Conservation (phyloP, 164 flowering plant species). For the Euptelea pleiosperma region DNA sequence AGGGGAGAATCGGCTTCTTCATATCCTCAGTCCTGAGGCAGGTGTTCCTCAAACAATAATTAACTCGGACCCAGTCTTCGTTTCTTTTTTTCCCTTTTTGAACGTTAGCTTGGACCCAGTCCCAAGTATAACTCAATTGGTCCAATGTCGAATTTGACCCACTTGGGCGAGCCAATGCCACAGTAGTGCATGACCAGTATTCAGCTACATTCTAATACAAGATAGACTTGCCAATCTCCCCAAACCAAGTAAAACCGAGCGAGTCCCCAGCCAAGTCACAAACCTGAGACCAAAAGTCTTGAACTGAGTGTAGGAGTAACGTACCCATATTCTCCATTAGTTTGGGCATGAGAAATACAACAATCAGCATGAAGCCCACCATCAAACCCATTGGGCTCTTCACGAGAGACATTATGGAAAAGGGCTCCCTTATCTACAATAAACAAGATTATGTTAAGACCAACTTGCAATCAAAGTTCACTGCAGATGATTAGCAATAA, state of each 20-base stretch:
- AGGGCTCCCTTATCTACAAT: conserved; percentile 87
- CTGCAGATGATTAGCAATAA: too few relatives aligned
- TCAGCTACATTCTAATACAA: neutral
- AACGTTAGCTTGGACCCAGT: too few relatives aligned
- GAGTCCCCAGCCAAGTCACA: neutral
- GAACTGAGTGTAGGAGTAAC: neutral
- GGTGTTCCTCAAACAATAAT: too few relatives aligned
- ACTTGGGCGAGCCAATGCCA: neutral
- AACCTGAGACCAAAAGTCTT: neutral
- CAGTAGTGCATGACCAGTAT: neutral
- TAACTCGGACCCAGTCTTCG: too few relatives aligned
- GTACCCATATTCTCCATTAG: conserved; percentile 86
- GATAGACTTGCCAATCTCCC: neutral
- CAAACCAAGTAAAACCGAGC: neutral
- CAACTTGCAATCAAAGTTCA: neutral
- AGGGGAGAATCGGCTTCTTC: too few relatives aligned
- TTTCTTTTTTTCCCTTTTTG: too few relatives aligned
- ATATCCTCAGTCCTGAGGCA: too few relatives aligned
- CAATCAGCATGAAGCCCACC: conserved; percentile 92
- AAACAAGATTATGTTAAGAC: conserved; percentile 2
- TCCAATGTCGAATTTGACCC: too few relatives aligned
- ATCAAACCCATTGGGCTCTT: conserved; percentile 99
- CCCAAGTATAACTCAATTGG: neutral
- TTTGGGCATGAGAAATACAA: conserved; percentile 91
- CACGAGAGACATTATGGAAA: conserved; percentile 66